Evolutionary conservation across 306 rosid genomes (phyloP).

Genomic region (Prosopis cineraria): DNA sequence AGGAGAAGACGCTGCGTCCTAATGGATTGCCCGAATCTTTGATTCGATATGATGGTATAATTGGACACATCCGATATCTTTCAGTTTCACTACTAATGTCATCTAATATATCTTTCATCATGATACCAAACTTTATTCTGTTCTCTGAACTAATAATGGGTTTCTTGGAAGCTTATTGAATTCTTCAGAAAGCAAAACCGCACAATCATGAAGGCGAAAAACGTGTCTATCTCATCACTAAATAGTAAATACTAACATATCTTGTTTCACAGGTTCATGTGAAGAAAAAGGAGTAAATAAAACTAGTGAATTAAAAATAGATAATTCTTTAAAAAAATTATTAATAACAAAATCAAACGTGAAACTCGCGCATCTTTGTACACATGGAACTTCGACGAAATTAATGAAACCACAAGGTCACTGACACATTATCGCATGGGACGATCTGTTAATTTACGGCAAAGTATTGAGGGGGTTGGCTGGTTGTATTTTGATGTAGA

Average conservation of each 20-base stretch:
- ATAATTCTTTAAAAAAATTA: neutral
- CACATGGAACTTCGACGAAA: neutral
- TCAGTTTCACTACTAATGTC: neutral
- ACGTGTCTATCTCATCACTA: neutral
- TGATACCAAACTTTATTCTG: neutral
- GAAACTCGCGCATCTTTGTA: neutral
- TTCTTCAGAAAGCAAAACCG: neutral
- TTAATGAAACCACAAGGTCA: neutral
- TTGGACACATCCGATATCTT: constrained; percentile 13
- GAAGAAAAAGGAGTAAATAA: neutral
- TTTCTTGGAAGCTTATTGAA: neutral
- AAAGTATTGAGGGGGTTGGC: neutral
- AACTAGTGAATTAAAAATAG: neutral
- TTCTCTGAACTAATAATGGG: neutral
- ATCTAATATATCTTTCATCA: neutral
- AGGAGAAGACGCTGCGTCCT: constrained; percentile 90
- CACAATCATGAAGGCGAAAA: neutral
- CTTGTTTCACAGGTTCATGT: neutral
- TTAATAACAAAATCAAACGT: neutral
- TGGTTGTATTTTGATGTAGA: neutral
- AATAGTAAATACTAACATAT: neutral
- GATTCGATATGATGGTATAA: constrained; percentile 89
- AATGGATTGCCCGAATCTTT: constrained; percentile 95
- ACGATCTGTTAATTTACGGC: neutral
- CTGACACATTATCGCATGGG: neutral